phyloP scores from a whole-genome alignment of 768 basidiomycete species.

The Leccinum aurantiacum region DNA sequence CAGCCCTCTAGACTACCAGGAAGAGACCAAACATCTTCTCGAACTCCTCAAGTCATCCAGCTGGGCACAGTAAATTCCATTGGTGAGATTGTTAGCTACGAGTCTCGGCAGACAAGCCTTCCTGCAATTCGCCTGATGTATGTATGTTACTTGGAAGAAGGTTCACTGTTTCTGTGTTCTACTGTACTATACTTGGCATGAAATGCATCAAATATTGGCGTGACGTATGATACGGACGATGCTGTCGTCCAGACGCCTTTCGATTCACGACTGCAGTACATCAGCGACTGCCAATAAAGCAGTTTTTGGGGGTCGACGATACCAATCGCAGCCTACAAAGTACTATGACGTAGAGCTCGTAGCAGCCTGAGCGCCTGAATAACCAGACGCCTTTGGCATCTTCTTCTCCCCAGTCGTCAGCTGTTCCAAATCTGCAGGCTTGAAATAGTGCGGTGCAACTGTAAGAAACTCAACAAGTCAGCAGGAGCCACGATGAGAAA shows the following conservation, averaged over 20 bases:
- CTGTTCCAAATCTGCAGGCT: slow-evolving; percentile 77
- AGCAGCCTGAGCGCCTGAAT: slow-evolving; percentile 20
- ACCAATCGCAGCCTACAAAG: not conserved
- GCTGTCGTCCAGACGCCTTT: not conserved
- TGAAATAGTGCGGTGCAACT: slow-evolving; percentile 99
- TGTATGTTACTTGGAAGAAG: slow-evolving; percentile 6
- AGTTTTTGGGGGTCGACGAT: not conserved
- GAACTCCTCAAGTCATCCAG: slow-evolving; percentile 53
- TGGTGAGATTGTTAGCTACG: not conserved
- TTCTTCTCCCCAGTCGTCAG: slow-evolving; percentile 82
- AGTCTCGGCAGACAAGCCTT: not conserved
- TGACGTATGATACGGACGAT: not conserved
- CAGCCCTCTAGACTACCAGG: slow-evolving; percentile 61
- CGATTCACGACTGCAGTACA: not conserved
- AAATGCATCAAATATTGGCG: not conserved
- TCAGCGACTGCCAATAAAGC: not conserved
- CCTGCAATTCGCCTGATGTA: not conserved
- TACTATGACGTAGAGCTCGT: slow-evolving; percentile 12
- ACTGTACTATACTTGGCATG: not conserved
- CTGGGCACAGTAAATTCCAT: slow-evolving; percentile 46
- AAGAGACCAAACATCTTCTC: slow-evolving; percentile 59
- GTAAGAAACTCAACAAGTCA: not conserved
- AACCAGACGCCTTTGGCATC: slow-evolving; percentile 79
- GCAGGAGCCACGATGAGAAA: not conserved
- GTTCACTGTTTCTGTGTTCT: not conserved